These are phyloP conservation scores for Anisodus tanguticus DNA, from an alignment of 257 asterid genomes.

Conservation along the genomic window DNA sequence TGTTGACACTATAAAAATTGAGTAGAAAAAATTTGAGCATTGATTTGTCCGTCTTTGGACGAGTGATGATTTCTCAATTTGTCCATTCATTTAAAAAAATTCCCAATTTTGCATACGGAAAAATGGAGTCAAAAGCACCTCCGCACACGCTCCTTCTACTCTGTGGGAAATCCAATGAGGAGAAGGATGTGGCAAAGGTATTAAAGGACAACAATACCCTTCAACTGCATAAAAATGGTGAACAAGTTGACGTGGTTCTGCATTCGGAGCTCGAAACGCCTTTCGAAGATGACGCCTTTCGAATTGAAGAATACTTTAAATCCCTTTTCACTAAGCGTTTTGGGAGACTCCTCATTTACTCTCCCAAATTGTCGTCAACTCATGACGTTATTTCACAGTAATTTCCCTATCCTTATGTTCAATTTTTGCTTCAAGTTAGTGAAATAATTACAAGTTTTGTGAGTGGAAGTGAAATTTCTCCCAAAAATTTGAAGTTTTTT, in stretches of 20 bases:
- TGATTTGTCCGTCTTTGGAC: not conserved
- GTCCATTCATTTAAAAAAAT: not conserved
- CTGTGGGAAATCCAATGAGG: constrained; percentile 68
- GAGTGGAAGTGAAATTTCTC: no score
- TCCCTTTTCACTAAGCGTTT: constrained; percentile 56
- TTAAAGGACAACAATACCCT: constrained; percentile 53
- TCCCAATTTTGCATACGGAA: not conserved
- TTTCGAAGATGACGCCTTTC: constrained; percentile 44
- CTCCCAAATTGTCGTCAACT: constrained; percentile 78
- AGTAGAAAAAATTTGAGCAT: no score
- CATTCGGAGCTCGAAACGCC: constrained; percentile 51
- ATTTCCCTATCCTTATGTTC: not conserved
- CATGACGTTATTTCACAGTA: constrained; percentile 81
- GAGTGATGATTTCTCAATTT: constrained; percentile 14
- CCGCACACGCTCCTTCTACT: constrained; percentile 49
- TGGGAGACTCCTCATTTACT: constrained; percentile 74
- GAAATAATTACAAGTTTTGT: no score
- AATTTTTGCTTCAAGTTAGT: not conserved
- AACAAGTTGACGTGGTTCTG: constrained; percentile 44
- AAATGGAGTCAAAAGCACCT: constrained; percentile 61
- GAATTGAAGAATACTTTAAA: constrained; percentile 53
- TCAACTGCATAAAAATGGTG: constrained; percentile 58
- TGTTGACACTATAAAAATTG: not conserved
- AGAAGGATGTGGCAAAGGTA: constrained; percentile 58
- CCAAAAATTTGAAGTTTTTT: no score